Base-by-base conservation (phyloP, 2,329 filamentous ascomycete genomes). In the Pyricularia sp. region DNA sequence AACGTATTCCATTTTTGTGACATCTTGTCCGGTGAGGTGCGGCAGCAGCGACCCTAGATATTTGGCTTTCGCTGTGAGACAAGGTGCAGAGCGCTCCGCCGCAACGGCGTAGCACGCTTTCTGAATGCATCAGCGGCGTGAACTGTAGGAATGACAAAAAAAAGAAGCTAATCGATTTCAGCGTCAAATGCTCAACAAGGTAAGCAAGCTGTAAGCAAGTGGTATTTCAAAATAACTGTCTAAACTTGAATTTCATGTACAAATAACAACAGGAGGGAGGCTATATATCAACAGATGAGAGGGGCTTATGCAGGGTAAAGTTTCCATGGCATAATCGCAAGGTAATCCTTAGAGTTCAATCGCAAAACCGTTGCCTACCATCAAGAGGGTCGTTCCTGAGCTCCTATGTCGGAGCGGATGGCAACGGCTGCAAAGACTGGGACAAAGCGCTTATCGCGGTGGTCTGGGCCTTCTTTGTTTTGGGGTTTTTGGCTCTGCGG, bases 361-460 rank as follows among this genome's bases (percentile, higher is more conserved):
- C 11, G 25, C 25, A 63, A 63, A 10, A 12, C 59, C 59, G 59
- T 28, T 23, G n/a, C 58, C 58, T 61, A 17, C 58, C 58, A n/a
- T 26, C 11, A 26, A 12, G 12, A 63, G 14, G 25, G 33, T 36
- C 33, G 59, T 9, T 28, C 59, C 59, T 63, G 59, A 26, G 42
- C 59, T 63, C 59, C 59, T 63, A 63, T 63, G 11, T 63, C 59
- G 59, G 59, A 63, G 25, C 59, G 59, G 59, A 63, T 63, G 59
- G 59, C 59, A 63, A 28, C 59, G 59, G 59, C 59, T 63, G 25
- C 59, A 63, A 26, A 63, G 14, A 61, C 59, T 63, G 12, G 59
- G 59, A 63, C 59, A 63, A 63, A 63, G 25, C 59, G 59, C 59
- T 63, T 63, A 63, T 63, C 59, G 23, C 23, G 25, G 4, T 28